Evolutionary conservation across 2,329 filamentous ascomycete genomes (phyloP).

Genomic region (Camptophora hylomeconis): DNA sequence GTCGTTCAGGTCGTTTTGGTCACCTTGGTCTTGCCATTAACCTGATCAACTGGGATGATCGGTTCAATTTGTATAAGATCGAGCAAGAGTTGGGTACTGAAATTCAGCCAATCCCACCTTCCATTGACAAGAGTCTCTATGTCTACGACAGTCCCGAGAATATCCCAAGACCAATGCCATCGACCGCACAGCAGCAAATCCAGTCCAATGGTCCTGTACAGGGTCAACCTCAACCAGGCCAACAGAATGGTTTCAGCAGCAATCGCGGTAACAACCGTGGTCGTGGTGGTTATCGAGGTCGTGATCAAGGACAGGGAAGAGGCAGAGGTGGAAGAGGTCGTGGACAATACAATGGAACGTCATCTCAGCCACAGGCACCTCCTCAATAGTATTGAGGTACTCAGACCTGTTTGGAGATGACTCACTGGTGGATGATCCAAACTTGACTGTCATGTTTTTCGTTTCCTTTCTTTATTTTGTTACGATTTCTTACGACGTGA

Average conservation of each 20-base stretch:
- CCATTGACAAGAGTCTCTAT: conserved; percentile 95
- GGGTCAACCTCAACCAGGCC: conserved; percentile 22
- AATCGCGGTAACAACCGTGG: conserved; percentile 23
- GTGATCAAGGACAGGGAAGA: conserved; percentile 30
- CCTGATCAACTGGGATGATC: conserved; percentile 98
- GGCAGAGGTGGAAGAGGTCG: conserved; percentile 23
- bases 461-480: conserved; percentile 8
- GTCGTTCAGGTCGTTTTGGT: conserved; percentile 91
- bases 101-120: conserved; percentile 87
- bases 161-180: conserved; percentile 62
- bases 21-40: conserved; percentile 97
- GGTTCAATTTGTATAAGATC: conserved; percentile 98
- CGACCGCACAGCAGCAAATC: conserved; percentile 20
- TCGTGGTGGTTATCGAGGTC: conserved; percentile 28
- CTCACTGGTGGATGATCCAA: not conserved
- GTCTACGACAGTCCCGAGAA: conserved; percentile 94
- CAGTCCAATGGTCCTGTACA: conserved; percentile 18
- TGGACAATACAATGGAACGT: conserved; percentile 4
- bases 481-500: conserved; percentile 14
- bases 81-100: conserved; percentile 95
- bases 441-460: conserved; percentile 1
- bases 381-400: conserved; percentile 1
- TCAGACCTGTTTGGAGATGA: not conserved
- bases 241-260: conserved; percentile 24
- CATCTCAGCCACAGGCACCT: conserved; percentile 5